Conservation (phyloP, 768 basidiomycete genomes). For the Collybia mongolica region DNA sequence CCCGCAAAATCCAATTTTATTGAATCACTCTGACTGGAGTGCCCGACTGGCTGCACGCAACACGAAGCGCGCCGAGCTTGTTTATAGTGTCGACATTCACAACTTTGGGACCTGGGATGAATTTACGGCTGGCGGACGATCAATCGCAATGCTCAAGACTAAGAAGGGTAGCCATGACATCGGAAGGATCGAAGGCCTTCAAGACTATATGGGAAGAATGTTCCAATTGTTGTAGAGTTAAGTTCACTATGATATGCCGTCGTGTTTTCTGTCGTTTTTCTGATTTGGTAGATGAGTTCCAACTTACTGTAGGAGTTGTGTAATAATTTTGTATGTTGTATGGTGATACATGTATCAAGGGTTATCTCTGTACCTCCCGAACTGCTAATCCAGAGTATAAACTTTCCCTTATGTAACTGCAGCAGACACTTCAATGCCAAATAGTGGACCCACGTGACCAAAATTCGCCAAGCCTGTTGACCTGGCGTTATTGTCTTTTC, state of each 20-base stretch:
- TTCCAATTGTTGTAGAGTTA: constrained; percentile 30
- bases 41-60: constrained; percentile 33
- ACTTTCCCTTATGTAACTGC: too few relatives aligned
- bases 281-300: neutral
- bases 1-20: constrained; percentile 3
- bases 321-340: too few relatives aligned
- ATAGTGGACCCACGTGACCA: too few relatives aligned
- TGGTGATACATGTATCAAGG: too few relatives aligned
- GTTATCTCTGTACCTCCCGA: too few relatives aligned
- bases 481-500: neutral
- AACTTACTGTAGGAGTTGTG: too few relatives aligned
- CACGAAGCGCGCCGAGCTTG: constrained; percentile 35
- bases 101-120: constrained; percentile 50
- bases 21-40: constrained; percentile 33
- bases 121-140: constrained; percentile 39
- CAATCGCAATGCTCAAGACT: constrained; percentile 58
- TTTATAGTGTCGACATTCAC: constrained; percentile 42
- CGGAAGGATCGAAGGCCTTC: constrained; percentile 64
- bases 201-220: constrained; percentile 55
- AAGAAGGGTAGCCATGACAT: constrained; percentile 59
- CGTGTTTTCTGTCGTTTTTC: neutral
- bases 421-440: too few relatives aligned
- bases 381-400: too few relatives aligned
- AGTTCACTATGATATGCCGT: too few relatives aligned
- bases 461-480: too few relatives aligned